Evolutionary conservation across 1,139 yeast genomes (phyloP), one percentile per base, ranked within the genome.

Genomic region (Starmera stellimalicola): DNA sequence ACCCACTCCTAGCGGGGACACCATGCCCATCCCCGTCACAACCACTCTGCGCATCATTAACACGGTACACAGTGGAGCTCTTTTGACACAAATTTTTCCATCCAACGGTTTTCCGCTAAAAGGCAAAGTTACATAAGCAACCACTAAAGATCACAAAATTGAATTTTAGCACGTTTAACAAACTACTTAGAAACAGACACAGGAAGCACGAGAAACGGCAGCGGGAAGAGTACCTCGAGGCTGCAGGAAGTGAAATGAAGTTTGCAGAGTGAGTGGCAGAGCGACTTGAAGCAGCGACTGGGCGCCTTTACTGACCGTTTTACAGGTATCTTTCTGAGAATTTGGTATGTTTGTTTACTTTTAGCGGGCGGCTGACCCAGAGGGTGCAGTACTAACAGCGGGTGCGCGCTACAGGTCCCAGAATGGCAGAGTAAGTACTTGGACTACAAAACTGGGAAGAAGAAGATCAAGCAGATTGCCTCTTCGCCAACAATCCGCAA

Each of bases 401-500:
- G 6, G 11, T n/a, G 14, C 12, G 11, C 14, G 14, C 6, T 14
- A 8, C 25, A 36, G 36, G 83, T 83, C 6, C 94, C 95, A 2
- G 95, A 85, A 54, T 85, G 95, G 95, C 68, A 75, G 45, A 75
- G 73, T 39, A 87, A 80, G 52, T 85, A 87, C 48, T 62, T 87
- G 27, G 77, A 84, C 55, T 87, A 87, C 52, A 79, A 78, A 51
- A 59, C 59, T 18, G 82, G 82, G 15, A 76, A 76, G 55, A 73
- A 73, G 57, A 63, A 65, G 46, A 61, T 77, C 29, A 73, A 73
- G 50, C 65, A 64, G 42, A 48, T 70, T n/a, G 39, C 42, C 10
- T 29, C 29, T 22, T 34, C 47, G 6, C 42, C 49, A 33, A 35
- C 26, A 18, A 24, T 33, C 18, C 27, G 8, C 14, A 22, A 22